Base-by-base conservation (phyloP, 306 rosid genomes). In the Prunus fruticosa region DNA sequence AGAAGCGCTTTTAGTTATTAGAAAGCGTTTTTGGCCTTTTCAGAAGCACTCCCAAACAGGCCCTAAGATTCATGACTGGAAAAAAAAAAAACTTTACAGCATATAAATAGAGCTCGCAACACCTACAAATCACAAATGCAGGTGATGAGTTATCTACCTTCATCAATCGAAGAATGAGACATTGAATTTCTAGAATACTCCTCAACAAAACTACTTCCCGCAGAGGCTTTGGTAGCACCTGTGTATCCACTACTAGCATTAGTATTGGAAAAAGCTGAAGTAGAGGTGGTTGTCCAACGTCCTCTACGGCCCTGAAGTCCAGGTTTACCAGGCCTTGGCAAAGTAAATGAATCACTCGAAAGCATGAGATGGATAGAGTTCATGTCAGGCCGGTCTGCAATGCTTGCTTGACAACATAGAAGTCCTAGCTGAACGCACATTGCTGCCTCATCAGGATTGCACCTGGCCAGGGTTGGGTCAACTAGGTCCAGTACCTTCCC, bases 381-480 rank as follows among this genome's bases (percentile, higher is more conserved):
- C 98, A 93, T 91, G 80, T 93, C 97, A 8, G 97, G 98, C 80
- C 98, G 79, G 1, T 93, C 93, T 8, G 62, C 49, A 74, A 85
- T 3, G 53, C 61, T 84, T 23, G 93, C 86, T 79, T 91, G 97
- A 61, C 97, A 93, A 63, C 98, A 93, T 78, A 90, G 73, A 80
- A 93, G 84, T 53, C 98, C 98, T 27, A 93, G 83, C 67, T 93
- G 98, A 79, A 88, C 78, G 86, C 96, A 91, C 96, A 91, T 91
- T 38, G 97, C 97, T 57, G 87, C 97, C 82, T 93, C 98, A 57
- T 90, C 93, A 18, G 58, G 73, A 57, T 90, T 86, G 91, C 61
- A 88, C 80, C 77, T 91, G 30, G 51, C 69, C 13, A 90, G 79
- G 77, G 41, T 69, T 58, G 89, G 79, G 69, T 93, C 98, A 25